Conservation (phyloP, 345 rosid genomes). For the Erysimum cheiranthoides region DNA sequence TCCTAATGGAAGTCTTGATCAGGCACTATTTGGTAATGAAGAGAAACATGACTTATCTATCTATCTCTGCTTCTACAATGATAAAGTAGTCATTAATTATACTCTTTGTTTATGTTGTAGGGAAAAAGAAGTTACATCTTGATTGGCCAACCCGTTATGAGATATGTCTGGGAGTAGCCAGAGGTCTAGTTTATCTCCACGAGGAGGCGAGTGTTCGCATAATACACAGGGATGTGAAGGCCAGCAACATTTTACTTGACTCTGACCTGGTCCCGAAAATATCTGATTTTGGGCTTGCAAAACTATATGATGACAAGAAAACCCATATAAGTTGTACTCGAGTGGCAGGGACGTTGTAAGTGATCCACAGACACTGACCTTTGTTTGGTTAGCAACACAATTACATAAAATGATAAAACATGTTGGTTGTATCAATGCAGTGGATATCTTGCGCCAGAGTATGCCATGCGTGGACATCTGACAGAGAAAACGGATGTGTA, state of each 20-base stretch:
- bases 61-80: slow-evolving; percentile 7
- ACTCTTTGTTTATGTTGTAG: slow-evolving; percentile 42
- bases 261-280: slow-evolving; percentile 50
- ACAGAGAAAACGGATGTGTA: slow-evolving; percentile 60
- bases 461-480: slow-evolving; percentile 64
- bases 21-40: slow-evolving; percentile 42
- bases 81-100: neutral
- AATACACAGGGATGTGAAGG: slow-evolving; percentile 69
- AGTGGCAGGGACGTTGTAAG: slow-evolving; percentile 56
- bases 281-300: slow-evolving; percentile 57
- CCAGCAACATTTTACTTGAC: slow-evolving; percentile 66
- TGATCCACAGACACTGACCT: slow-evolving; percentile 2
- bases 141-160: slow-evolving; percentile 62
- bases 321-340: slow-evolving; percentile 51
- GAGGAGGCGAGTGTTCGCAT: slow-evolving; percentile 69
- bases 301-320: slow-evolving; percentile 51
- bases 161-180: slow-evolving; percentile 62
- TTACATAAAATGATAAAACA: slow-evolving; percentile 48
- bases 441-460: slow-evolving; percentile 64
- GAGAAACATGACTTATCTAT: neutral
- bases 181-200: slow-evolving; percentile 66
- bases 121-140: slow-evolving; percentile 48
- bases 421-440: slow-evolving; percentile 18
- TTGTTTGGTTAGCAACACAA: slow-evolving; percentile 26
- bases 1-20: slow-evolving; percentile 63